Percentiles rank a stretch among this genome's conserved stretches.
These are phyloP conservation scores for Talaromyces proteolyticus DNA, from an alignment of 495 filamentous ascomycete species.

Conservation along the genomic window DNA sequence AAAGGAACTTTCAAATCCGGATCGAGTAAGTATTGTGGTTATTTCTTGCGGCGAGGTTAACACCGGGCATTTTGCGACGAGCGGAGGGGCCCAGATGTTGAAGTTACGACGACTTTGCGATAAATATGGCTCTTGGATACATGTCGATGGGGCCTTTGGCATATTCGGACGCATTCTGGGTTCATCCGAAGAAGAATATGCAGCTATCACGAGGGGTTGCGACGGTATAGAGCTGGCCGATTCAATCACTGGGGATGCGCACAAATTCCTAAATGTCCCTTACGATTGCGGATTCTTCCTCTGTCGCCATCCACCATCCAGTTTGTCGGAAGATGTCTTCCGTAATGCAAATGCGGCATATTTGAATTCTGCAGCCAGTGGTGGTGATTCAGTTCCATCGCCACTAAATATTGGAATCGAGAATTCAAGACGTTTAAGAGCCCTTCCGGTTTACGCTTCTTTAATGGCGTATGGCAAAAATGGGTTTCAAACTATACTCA, in stretches of 20 bases:
- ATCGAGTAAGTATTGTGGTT: constrained; percentile 65
- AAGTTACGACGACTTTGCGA: constrained; percentile 64
- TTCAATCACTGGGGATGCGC: constrained; percentile 79
- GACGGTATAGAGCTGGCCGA: constrained; percentile 79
- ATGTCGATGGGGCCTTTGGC: constrained; percentile 89
- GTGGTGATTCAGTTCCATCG: constrained; percentile 52
- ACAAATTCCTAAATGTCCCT: constrained; percentile 93
- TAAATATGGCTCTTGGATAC: constrained; percentile 75
- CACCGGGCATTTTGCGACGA: constrained; percentile 75
- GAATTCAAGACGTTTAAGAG: constrained; percentile 87
- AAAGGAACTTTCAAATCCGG: constrained; percentile 40
- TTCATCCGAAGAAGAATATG: constrained; percentile 44
- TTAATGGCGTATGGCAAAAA: constrained; percentile 66
- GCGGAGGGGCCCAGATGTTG: constrained; percentile 50
- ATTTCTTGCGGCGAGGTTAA: constrained; percentile 88
- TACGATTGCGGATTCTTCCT: constrained; percentile 94
- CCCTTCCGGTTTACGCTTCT: constrained; percentile 79
- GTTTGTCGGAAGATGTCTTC: constrained; percentile 58
- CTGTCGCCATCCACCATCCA: constrained; percentile 45
- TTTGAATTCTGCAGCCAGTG: constrained; percentile 41
- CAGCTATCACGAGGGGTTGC: constrained; percentile 42
- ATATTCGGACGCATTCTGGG: constrained; percentile 68
- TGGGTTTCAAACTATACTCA: constrained; percentile 67
- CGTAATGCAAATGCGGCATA: constrained; percentile 85
- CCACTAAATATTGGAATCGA: constrained; percentile 87